Evolutionary conservation across 2,329 filamentous ascomycete genomes (phyloP), one percentile per base, ranked within the genome.

Genomic region (Ceratocystis albifundus): DNA sequence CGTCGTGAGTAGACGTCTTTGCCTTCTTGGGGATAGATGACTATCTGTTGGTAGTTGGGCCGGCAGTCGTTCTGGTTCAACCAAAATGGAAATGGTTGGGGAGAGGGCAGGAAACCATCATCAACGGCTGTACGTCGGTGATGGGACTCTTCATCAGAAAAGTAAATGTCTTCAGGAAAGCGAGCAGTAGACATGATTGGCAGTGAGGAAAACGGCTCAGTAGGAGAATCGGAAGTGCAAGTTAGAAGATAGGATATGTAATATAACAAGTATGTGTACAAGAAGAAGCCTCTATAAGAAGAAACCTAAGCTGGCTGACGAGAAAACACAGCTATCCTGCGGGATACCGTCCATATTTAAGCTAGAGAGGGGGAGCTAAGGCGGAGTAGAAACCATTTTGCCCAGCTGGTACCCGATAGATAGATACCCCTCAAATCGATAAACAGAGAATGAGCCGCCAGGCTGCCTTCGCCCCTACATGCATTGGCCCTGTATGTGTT

Each of bases 401-500:
- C 25, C 55, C 17, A n/a, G 55, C 55, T 17, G n/a, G 55, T 36
- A 28, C 55, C 55, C 8, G 15, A 50, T 32, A 32, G 25, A 59
- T 12, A 59, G 55, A n/a, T 41, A 41, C 36, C 55, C 30, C n/a
- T 41, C 36, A 41, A 41, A 53, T 25, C 20, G 5, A 28, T 12
- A 22, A 28, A 28, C 8, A 53, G 48, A 53, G 48, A 12, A 53
- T 53, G 30, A 59, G 17, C 30, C 55, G 55, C 55, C 55, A 59
- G 55, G 28, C 28, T 36, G 28, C 55, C 17, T 59, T 15, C 36
- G 55, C 4, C 4, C 4, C 15, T n/a, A n/a, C 30, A 32, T 17
- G 12, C 55, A 59, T 59, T 30, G 55, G 55, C 22, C 55, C 55
- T 59, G 55, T 30, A 59, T 59, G 55, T 59, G 55, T 32, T 17